Evolutionary conservation across 805 yeast species (phyloP).

Genomic region (Lipomyces sp.): DNA sequence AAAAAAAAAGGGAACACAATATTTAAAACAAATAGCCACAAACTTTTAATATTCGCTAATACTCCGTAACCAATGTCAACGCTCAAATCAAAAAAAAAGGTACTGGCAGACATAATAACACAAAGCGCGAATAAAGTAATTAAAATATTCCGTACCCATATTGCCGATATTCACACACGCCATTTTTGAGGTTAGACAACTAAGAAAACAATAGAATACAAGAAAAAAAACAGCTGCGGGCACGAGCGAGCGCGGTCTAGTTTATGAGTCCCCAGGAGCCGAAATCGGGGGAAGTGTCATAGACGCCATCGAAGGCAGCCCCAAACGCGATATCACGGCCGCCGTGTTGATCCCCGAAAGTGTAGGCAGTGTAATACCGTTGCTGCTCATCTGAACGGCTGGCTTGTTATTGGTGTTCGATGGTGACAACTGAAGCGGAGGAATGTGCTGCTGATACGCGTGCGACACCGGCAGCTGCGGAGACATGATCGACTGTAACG

Average conservation of each 20-base stretch:
- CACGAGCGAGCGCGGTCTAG: too few relatives aligned
- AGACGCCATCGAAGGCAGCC: conserved; percentile 6
- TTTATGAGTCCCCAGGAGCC: conserved; percentile 14
- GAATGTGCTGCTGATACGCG: conserved; percentile 10
- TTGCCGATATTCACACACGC: neutral
- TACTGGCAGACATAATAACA: neutral
- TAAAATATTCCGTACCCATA: neutral
- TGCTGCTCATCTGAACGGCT: neutral
- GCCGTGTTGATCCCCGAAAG: neutral
- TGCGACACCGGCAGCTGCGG: conserved; percentile 6
- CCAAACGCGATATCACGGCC: conserved; percentile 1
- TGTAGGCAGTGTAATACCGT: neutral
- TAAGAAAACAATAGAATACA: neutral
- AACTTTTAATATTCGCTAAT: too few relatives aligned
- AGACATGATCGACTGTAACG: conserved; percentile 10
- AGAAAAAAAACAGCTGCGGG: neutral
- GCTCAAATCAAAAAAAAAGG: too few relatives aligned
- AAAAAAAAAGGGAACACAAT: too few relatives aligned
- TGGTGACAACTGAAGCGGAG: conserved; percentile 25
- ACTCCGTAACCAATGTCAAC: neutral
- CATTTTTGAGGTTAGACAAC: neutral
- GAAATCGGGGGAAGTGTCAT: conserved; percentile 16
- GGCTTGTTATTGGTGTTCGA: conserved; percentile 4
- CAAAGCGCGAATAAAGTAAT: neutral
- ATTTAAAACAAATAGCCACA: neutral